Percentiles rank a stretch among this genome's conserved stretches.
These are phyloP conservation scores for Lycium barbarum DNA, from an alignment of 257 asterid genomes.

Conservation along the genomic window DNA sequence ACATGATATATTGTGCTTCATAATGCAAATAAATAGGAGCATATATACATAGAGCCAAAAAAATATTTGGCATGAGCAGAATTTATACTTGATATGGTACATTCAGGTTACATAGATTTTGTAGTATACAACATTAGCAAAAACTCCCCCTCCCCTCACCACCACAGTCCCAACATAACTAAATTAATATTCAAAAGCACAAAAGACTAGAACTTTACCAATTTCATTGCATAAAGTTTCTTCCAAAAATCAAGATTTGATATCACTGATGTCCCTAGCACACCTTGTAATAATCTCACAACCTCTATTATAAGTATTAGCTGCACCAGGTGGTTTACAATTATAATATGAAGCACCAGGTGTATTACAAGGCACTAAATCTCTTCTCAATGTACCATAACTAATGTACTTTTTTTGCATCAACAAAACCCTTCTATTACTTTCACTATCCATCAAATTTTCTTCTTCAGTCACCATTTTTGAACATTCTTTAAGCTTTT, in stretches of 20 bases:
- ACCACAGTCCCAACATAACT: conserved; percentile 4
- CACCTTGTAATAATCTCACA: conserved; percentile 94
- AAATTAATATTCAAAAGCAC: conserved; percentile 1
- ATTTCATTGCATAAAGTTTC: conserved; percentile 1
- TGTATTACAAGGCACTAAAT: conserved; percentile 75
- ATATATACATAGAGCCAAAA: conserved; percentile 3
- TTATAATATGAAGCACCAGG: conserved; percentile 88
- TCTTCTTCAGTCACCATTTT: conserved; percentile 39
- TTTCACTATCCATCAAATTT: conserved; percentile 63
- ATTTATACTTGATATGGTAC: not conserved
- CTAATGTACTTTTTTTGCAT: conserved; percentile 69
- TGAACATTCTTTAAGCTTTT: conserved; percentile 55
- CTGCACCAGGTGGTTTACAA: conserved; percentile 63
- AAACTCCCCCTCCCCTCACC: too few species aligned
- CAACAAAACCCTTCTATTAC: conserved; percentile 59
- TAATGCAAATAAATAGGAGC: not conserved
- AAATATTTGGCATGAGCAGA: not conserved
- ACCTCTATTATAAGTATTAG: conserved; percentile 71
- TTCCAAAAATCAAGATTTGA: conserved; percentile 17
- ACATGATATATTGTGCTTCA: not conserved
- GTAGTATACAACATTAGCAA: conserved; percentile 5
- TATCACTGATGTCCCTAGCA: conserved; percentile 52
- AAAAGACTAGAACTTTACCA: conserved; percentile 30
- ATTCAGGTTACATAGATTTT: not conserved
- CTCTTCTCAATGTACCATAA: conserved; percentile 72